Percentiles rank a stretch among this genome's conserved stretches.
phyloP scores from a whole-genome alignment of 345 rosid genomes.

The Combretum micranthum region DNA sequence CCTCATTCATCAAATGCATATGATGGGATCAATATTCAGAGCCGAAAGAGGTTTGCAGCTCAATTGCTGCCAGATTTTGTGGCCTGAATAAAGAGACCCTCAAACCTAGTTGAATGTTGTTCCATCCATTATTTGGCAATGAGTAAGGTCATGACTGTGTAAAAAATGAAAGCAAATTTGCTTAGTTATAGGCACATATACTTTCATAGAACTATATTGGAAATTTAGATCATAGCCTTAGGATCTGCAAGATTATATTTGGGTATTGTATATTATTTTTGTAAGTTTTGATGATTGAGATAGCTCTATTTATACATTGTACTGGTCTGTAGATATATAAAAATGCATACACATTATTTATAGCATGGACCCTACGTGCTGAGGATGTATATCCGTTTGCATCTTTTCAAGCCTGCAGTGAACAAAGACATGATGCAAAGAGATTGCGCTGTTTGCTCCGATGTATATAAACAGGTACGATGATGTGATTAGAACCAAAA shows the following conservation, averaged over 20 bases:
- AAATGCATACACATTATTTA: neutral
- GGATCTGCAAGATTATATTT: constrained; percentile 55
- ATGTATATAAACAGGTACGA: no score
- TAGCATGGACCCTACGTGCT: neutral
- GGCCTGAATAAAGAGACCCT: constrained; percentile 31
- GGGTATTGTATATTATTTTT: constrained; percentile 82
- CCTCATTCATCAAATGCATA: constrained; percentile 63
- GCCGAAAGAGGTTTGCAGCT: constrained; percentile 79
- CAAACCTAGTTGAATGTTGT: constrained; percentile 16
- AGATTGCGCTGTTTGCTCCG: no score
- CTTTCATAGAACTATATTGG: constrained; percentile 49
- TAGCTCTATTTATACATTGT: constrained; percentile 39
- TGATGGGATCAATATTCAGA: constrained; percentile 71
- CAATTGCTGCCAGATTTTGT: constrained; percentile 89
- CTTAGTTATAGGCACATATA: constrained; percentile 67
- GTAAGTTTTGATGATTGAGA: constrained; percentile 62
- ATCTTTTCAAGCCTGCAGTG: no score
- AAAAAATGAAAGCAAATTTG: constrained; percentile 32
- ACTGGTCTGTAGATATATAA: constrained; percentile 1
- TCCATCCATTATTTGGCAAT: constrained; percentile 8
- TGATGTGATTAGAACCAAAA: no score
- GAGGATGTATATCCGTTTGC: no score
- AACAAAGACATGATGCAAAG: no score
- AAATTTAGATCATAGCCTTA: constrained; percentile 36
- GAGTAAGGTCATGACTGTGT: constrained; percentile 29